phyloP scores from a whole-genome alignment of 208 protist species.

The Trichomonas vaginalis region DNA sequence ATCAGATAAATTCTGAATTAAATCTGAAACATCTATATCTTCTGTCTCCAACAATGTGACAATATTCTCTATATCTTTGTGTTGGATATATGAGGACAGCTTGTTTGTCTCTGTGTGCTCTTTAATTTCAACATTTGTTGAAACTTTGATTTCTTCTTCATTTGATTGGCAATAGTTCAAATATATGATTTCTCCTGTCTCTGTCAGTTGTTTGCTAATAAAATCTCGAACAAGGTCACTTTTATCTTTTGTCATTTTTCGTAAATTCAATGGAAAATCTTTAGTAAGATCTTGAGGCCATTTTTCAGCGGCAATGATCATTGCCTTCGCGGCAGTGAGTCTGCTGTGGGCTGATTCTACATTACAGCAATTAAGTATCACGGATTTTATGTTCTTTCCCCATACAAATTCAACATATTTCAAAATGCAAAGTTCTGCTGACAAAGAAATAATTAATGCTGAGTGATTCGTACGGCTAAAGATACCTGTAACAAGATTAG shows the following conservation, averaged over 20 bases:
- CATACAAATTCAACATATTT: background rate
- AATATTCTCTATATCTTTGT: background rate
- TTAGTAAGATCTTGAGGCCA: background rate
- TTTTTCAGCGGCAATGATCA: background rate
- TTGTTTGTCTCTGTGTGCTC: background rate
- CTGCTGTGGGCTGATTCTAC: background rate
- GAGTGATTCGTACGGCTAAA: background rate
- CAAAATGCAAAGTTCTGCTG: background rate
- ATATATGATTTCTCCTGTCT: background rate
- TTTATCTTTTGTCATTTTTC: background rate
- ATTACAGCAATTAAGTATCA: background rate
- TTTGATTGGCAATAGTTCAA: background rate
- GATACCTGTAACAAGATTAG: background rate
- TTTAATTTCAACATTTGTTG: background rate
- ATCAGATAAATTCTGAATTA: background rate
- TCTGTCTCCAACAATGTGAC: background rate
- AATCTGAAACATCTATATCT: background rate
- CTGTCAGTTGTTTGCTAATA: background rate
- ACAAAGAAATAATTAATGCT: background rate
- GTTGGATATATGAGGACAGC: background rate
- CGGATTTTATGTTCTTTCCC: background rate
- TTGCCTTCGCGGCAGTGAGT: background rate
- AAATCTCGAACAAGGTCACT: background rate
- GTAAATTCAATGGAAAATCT: background rate
- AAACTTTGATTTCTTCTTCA: background rate